Conservation (phyloP, 78 protist genomes). For the Emiliania huxleyi region DNA sequence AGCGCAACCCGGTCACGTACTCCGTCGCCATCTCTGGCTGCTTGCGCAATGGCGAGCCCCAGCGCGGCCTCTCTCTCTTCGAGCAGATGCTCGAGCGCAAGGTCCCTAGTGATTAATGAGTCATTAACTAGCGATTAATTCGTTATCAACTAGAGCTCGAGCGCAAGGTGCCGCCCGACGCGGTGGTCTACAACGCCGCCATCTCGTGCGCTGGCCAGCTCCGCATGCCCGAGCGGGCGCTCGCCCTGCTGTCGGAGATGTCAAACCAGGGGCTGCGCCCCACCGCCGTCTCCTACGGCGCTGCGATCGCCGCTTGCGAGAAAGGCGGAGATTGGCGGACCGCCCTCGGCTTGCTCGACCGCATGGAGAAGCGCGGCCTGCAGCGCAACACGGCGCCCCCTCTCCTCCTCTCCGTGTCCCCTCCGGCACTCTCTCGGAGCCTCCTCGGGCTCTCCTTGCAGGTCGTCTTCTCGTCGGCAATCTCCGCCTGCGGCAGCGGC, state of each 20-base stretch:
- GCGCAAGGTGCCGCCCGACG: not conserved
- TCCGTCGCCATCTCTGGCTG: not conserved
- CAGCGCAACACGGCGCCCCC: not conserved
- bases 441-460: no score
- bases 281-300: not conserved
- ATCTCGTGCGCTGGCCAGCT: not conserved
- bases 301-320: conserved; percentile 27
- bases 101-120: no score
- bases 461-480: not conserved
- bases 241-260: not conserved
- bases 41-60: not conserved
- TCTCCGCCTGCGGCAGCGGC: conserved; percentile 8
- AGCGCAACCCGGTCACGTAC: not conserved
- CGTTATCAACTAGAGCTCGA: no score
- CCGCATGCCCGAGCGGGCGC: not conserved
- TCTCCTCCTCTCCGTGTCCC: no score
- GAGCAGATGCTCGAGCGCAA: not conserved
- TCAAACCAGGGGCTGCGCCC: not conserved
- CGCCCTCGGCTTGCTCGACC: not conserved
- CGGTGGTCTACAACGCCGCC: not conserved
- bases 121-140: no score
- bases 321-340: not conserved
- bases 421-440: no score
- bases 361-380: not conserved
- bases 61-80: not conserved